These are phyloP conservation scores for Evernia prunastri DNA, from an alignment of 495 filamentous ascomycete species.

Conservation along the genomic window DNA sequence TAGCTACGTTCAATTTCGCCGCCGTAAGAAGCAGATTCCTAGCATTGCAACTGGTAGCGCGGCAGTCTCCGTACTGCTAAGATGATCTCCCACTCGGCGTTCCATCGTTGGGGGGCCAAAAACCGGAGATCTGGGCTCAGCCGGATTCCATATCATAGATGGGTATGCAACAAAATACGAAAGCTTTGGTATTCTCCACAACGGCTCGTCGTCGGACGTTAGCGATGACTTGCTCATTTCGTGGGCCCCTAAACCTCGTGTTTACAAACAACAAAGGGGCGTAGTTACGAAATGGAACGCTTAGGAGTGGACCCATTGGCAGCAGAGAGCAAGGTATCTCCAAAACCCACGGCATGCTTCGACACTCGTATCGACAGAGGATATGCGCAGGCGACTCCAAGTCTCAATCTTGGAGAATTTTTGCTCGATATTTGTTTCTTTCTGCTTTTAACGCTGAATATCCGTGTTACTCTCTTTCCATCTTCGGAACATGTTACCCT, in stretches of 20 bases:
- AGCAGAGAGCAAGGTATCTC: background rate
- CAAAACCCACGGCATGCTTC: background rate
- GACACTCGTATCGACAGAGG: background rate
- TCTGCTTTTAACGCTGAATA: background rate
- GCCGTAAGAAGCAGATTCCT: too few relatives aligned
- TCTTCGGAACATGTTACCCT: background rate
- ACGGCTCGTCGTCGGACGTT: background rate
- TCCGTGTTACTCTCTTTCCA: background rate
- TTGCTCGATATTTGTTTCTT: background rate
- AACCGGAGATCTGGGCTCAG: too few relatives aligned
- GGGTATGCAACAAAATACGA: background rate
- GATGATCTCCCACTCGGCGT: too few relatives aligned
- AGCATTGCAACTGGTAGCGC: too few relatives aligned
- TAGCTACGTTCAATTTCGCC: too few relatives aligned
- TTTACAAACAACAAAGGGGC: background rate
- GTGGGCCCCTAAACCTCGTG: background rate
- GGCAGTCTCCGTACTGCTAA: too few relatives aligned
- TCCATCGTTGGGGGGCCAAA: too few relatives aligned
- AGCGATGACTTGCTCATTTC: background rate
- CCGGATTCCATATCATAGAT: too few relatives aligned
- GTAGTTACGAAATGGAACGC: background rate
- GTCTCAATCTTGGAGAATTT: background rate
- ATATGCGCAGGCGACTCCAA: background rate
- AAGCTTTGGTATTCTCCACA: background rate
- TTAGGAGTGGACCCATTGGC: background rate